Evolutionary conservation across 306 rosid species (phyloP).

Genomic region (Sophora flavescens): DNA sequence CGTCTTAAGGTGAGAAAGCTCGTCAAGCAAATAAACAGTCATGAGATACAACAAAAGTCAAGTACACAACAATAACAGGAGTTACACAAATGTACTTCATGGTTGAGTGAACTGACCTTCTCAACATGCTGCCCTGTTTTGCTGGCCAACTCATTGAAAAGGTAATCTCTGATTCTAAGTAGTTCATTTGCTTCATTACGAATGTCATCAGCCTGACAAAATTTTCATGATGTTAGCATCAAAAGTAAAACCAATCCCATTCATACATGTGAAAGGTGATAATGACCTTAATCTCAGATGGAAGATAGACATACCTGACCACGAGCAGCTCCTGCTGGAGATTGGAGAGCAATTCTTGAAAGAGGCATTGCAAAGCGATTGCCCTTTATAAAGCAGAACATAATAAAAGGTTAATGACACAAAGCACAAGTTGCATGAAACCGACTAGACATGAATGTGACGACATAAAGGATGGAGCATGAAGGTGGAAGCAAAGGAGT

Average conservation of each 20-base stretch:
- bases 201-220: conserved; percentile 86
- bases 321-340: conserved; percentile 96
- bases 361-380: conserved; percentile 86
- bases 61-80: neutral
- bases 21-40: neutral
- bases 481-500: neutral
- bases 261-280: conserved; percentile 13
- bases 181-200: conserved; percentile 91
- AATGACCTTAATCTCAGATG: conserved; percentile 28
- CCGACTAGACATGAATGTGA: conserved; percentile 13
- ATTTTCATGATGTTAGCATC: conserved; percentile 43
- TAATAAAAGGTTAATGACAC: conserved; percentile 18
- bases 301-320: conserved; percentile 76
- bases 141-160: conserved; percentile 68
- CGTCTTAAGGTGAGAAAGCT: conserved; percentile 4
- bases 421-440: conserved; percentile 4
- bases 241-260: conserved; percentile 33
- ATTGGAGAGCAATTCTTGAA: conserved; percentile 76
- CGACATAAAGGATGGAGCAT: conserved; percentile 25
- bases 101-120: conserved; percentile 64
- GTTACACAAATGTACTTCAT: conserved; percentile 25
- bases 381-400: conserved; percentile 62
- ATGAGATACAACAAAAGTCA: neutral
- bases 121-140: conserved; percentile 93
- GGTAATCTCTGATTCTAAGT: conserved; percentile 84